Evolutionary conservation across 1,284 basidiomycete genomes (phyloP), one percentile per base, ranked within the genome.

Genomic region (Leccinum pallidistipes): DNA sequence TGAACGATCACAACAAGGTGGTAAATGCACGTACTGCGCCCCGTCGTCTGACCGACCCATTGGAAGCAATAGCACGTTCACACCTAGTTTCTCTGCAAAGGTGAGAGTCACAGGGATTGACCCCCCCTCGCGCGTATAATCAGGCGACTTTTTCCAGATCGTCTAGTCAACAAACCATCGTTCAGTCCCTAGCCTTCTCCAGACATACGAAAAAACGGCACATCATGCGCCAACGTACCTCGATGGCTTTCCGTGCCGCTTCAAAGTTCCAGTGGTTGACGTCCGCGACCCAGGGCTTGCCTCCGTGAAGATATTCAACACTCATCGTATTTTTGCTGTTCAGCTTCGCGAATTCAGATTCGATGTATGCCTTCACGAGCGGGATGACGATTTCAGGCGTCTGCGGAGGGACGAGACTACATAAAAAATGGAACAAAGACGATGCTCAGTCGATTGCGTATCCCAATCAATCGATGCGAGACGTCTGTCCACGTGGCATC

Each of bases 51-150:
- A 92, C 59, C 95, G 81, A 8, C 95, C 95, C 88, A 98, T 96
- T 3, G 96, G 96, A 57, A 98, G 80, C 27, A 98, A 79, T 49
- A 96, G 77, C 9, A 97, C 91, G 66, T 92, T 92, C 43, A 90
- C 87, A 29, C 86, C 85, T 55, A 98, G 79, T 55, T 87, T 85
- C 73, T 98, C 94, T 18, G 95, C 94, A 76, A 99, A 98, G 4
- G 95, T 97, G 62, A 99, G 83, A 6, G 96, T 97, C 55, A 98
- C 94, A 0, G 96, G 96, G 68, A 98, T 98, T 1, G 94, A 97
- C 2, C 97, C 95, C 61, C 97, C 97, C 78, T 99, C 97, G 55
- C 95, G 86, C 1, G 92, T 97, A 70, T 94, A 83, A 74, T 97
- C 94, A 2, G 95, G 95, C 34, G 86, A 85, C 74, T 87, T 84